A percentile compares a stretch with the other conserved stretches of the same genome.
Conservation (phyloP, 805 yeast species). For the Candida caryicola region DNA sequence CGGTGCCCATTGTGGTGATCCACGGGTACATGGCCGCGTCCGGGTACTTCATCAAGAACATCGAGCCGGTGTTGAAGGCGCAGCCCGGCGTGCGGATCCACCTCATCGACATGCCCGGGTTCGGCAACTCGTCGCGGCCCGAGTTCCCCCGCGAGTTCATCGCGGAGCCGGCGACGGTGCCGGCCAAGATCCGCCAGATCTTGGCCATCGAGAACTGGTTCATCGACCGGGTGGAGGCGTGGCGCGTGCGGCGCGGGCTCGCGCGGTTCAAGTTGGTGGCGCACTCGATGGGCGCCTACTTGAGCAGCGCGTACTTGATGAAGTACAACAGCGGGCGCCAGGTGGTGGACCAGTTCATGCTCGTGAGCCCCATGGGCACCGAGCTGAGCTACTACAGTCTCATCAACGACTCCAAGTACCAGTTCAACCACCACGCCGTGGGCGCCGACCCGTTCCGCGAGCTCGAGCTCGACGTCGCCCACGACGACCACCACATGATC, state of each 20-base stretch:
- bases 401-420: slow-evolving; percentile 28
- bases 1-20: slow-evolving; percentile 29
- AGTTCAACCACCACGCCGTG: slow-evolving; percentile 31
- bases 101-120: slow-evolving; percentile 42
- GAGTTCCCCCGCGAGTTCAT: slow-evolving; percentile 33
- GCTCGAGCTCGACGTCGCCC: slow-evolving; percentile 20
- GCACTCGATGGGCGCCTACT: slow-evolving; percentile 45
- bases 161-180: slow-evolving; percentile 15
- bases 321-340: slow-evolving; percentile 28
- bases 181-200: slow-evolving; percentile 30
- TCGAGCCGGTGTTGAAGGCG: slow-evolving; percentile 29
- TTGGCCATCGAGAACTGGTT: slow-evolving; percentile 39
- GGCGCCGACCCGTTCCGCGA: slow-evolving; percentile 39
- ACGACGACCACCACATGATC: slow-evolving; percentile 15
- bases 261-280: slow-evolving; percentile 30
- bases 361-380: slow-evolving; percentile 45
- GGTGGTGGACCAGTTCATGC: slow-evolving; percentile 21
- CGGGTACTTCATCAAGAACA: slow-evolving; percentile 40
- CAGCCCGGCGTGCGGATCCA: slow-evolving; percentile 35
- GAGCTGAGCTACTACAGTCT: slow-evolving; percentile 37
- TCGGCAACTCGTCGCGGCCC: slow-evolving; percentile 43
- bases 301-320: slow-evolving; percentile 39
- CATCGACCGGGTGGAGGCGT: slow-evolving; percentile 36
- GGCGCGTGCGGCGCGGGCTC: slow-evolving; percentile 28
- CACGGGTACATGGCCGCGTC: slow-evolving; percentile 47